Evolutionary conservation across 306 rosid species (phyloP).

Genomic region (Adenanthera pavonina): DNA sequence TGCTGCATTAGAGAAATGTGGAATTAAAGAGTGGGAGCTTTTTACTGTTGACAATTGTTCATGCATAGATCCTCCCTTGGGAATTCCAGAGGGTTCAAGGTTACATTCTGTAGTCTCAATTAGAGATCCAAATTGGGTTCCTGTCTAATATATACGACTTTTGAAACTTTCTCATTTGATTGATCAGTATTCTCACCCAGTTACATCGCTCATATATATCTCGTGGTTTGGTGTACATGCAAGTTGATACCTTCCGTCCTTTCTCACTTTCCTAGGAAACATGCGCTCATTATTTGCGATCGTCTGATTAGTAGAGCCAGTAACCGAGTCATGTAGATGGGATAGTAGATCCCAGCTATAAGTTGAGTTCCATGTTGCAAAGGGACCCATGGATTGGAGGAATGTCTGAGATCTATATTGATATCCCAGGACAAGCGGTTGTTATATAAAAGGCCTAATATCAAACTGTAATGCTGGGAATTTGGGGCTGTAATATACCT

Average conservation of each 20-base stretch:
- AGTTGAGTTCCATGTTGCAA: background rate
- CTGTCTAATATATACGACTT: background rate
- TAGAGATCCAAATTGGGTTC: constrained; percentile 5
- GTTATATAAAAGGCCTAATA: background rate
- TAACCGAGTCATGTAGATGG: background rate
- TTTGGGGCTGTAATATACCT: too few species aligned
- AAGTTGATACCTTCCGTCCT: background rate
- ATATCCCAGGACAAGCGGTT: background rate
- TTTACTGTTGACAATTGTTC: constrained; percentile 57
- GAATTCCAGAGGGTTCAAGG: constrained; percentile 59
- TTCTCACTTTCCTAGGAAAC: background rate
- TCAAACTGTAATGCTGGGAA: background rate
- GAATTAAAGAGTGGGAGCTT: constrained; percentile 66
- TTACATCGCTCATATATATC: background rate
- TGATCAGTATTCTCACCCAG: background rate
- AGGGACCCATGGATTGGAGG: background rate
- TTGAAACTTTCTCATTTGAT: background rate
- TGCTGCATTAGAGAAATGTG: constrained; percentile 60
- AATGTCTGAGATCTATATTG: too few species aligned
- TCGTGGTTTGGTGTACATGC: too few species aligned
- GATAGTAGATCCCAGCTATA: background rate
- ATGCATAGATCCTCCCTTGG: constrained; percentile 55
- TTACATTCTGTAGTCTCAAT: constrained; percentile 43
- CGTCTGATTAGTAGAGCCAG: background rate
- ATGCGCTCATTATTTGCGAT: background rate